Conservation (phyloP, 139 green algal species). For the Picochlorum sp. region DNA sequence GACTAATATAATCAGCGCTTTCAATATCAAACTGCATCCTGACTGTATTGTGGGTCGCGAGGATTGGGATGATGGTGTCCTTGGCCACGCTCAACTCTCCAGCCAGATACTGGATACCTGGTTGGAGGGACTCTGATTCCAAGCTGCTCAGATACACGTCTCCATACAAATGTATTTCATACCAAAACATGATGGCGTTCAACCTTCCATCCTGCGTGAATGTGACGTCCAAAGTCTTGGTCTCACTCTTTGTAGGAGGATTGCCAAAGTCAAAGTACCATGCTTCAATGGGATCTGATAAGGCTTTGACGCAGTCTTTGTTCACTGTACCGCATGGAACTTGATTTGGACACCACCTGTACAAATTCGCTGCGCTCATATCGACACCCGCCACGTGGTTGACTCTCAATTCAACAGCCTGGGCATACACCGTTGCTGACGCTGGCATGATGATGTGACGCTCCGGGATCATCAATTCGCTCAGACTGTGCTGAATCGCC, state of each 20-base stretch:
- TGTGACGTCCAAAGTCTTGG: slow-evolving; percentile 48
- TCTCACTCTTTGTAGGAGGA: slow-evolving; percentile 34
- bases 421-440: slow-evolving; percentile 51
- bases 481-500: slow-evolving; percentile 38
- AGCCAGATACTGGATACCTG: slow-evolving; percentile 63
- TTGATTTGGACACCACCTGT: slow-evolving; percentile 52
- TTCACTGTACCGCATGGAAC: slow-evolving; percentile 19
- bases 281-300: slow-evolving; percentile 42
- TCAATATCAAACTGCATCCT: slow-evolving; percentile 53
- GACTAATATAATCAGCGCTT: slow-evolving; percentile 49
- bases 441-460: slow-evolving; percentile 53
- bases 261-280: slow-evolving; percentile 65
- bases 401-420: slow-evolving; percentile 47
- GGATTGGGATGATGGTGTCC: slow-evolving; percentile 40
- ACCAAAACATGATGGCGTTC: slow-evolving; percentile 68
- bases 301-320: slow-evolving; percentile 1
- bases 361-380: slow-evolving; percentile 43
- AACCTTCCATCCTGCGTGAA: slow-evolving; percentile 36
- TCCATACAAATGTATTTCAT: slow-evolving; percentile 46
- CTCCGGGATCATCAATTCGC: slow-evolving; percentile 35
- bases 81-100: slow-evolving; percentile 46
- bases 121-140: slow-evolving; percentile 34
- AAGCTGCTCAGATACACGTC: slow-evolving; percentile 34
- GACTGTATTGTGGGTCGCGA: slow-evolving; percentile 65
- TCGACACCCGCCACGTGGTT: slow-evolving; percentile 42